Base-by-base conservation (phyloP, 2,329 filamentous ascomycete species). In the Mycogone perniciosa region DNA sequence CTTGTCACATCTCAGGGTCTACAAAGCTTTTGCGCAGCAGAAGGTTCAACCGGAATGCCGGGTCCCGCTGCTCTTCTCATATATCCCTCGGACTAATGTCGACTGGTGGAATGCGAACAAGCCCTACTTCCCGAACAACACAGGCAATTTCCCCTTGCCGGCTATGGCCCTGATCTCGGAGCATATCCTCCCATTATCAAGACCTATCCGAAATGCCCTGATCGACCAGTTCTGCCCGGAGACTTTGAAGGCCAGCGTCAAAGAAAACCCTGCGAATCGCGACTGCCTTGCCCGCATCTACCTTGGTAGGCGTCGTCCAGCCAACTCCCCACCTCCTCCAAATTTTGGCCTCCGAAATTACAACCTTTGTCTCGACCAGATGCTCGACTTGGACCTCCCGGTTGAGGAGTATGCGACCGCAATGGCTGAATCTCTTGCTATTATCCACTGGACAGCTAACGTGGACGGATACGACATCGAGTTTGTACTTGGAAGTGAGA, bases 171-270 rank as follows among this genome's bases (percentile, higher is more conserved):
- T 64, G 10, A 43, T 60, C 9, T 53, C 57, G 5, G 56, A 63
- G 43, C 54, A 57, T 5, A 65, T 65, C 43, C 45, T 54, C 3
- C 58, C 62, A 3, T 52, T 65, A 6, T 55, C 61, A 7, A 54
- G 55, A 39, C 30, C 44, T 1, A 42, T 56, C 11, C 58, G 63
- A 11, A 7, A 57, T 2, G 48, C 35, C 6, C 49, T 65, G 4
- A 59, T 64, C 31, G 41, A 55, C 5, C 34, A 29, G 2, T 61
- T 49, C 37, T 62, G 57, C 46, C 55, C 55, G 8, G 11, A 30
- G 11, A 29, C 3, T 20, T 20, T 20, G 20, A 20, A 20, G 20
- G 20, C 20, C 3, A 20, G 20, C 20, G 30, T 46, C 31, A 45
- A 35, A 37, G 40, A 27, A 6, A 50, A 50, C 27, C 47, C 50